Evolutionary conservation across 1,139 yeast genomes (phyloP).

Genomic region (Blastobotrys ciferrii): DNA sequence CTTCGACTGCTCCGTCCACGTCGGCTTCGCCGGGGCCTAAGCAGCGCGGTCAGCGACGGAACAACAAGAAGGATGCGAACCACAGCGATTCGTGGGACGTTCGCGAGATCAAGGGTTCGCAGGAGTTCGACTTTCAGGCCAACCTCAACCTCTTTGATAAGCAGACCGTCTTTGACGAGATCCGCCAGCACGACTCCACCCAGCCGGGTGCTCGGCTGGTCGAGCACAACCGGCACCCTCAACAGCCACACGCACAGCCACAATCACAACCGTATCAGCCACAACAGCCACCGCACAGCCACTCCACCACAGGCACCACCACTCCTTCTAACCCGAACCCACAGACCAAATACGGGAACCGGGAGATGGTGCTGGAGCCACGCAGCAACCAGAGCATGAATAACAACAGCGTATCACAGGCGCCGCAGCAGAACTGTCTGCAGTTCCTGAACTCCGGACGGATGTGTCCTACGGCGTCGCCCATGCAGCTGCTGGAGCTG

Average conservation of each 20-base stretch:
- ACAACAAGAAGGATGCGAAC: slow-evolving; percentile 10
- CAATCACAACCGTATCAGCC: too few relatives aligned
- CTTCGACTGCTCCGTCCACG: too few relatives aligned
- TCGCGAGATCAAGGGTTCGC: slow-evolving; percentile 35
- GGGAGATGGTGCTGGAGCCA: slow-evolving; percentile 63
- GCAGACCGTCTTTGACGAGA: slow-evolving; percentile 71
- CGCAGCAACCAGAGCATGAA: slow-evolving; percentile 33
- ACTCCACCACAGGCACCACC: too few relatives aligned
- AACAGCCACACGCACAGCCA: too few relatives aligned
- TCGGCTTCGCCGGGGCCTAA: not conserved
- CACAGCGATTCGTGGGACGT: slow-evolving; percentile 10
- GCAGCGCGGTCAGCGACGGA: slow-evolving; percentile 8
- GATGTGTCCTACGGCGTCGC: slow-evolving; percentile 61
- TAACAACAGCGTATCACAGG: too few relatives aligned
- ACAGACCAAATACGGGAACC: slow-evolving; percentile 63
- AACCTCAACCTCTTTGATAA: slow-evolving; percentile 84
- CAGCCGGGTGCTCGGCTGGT: slow-evolving; percentile 66
- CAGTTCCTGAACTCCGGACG: slow-evolving; percentile 16
- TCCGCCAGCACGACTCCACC: slow-evolving; percentile 61
- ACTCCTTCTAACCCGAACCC: too few relatives aligned
- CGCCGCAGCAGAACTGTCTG: slow-evolving; percentile 5
- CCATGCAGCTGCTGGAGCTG: slow-evolving; percentile 78
- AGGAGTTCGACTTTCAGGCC: slow-evolving; percentile 83
- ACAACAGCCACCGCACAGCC: too few relatives aligned
- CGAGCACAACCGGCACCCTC: slow-evolving; percentile 57